Conservation (phyloP, 116 monocot species). For the Cymodocea nodosa region DNA sequence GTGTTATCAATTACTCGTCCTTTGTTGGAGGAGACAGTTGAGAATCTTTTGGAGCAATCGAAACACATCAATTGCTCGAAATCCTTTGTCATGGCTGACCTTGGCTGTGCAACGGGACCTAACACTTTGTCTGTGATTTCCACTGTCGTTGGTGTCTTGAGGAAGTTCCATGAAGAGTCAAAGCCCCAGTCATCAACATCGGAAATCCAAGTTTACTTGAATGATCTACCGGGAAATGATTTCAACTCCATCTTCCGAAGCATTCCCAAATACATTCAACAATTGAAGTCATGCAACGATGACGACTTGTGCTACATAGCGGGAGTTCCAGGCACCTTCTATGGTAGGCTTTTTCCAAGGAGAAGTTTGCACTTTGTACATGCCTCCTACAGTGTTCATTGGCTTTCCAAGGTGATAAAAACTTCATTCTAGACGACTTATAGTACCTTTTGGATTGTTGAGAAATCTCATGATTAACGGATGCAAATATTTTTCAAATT, state of each 20-base stretch:
- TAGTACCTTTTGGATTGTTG: too few relatives aligned
- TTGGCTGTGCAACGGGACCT: conserved; percentile 2
- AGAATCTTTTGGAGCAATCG: not conserved
- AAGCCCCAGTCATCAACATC: not conserved
- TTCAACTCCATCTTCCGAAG: conserved; percentile 29
- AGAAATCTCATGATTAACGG: too few relatives aligned
- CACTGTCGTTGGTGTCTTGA: not conserved
- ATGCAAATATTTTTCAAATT: too few relatives aligned
- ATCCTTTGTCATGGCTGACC: not conserved
- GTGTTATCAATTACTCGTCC: too few relatives aligned
- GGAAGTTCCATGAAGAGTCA: not conserved
- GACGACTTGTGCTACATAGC: conserved; percentile 2
- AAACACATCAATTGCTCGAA: not conserved
- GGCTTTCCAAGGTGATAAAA: too few relatives aligned
- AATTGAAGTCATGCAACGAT: not conserved
- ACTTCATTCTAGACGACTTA: too few relatives aligned
- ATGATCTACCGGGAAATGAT: too few relatives aligned
- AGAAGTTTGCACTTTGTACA: conserved; percentile 2
- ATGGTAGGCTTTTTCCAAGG: too few relatives aligned
- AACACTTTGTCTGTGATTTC: not conserved
- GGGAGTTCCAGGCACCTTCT: conserved; percentile 41
- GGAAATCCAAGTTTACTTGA: conserved; percentile 27
- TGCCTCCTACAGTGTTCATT: too few relatives aligned
- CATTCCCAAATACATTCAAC: not conserved
- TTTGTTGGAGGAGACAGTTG: not conserved